Evolutionary conservation across 768 basidiomycete species (phyloP).

Genomic region (Lactarius psammicola): DNA sequence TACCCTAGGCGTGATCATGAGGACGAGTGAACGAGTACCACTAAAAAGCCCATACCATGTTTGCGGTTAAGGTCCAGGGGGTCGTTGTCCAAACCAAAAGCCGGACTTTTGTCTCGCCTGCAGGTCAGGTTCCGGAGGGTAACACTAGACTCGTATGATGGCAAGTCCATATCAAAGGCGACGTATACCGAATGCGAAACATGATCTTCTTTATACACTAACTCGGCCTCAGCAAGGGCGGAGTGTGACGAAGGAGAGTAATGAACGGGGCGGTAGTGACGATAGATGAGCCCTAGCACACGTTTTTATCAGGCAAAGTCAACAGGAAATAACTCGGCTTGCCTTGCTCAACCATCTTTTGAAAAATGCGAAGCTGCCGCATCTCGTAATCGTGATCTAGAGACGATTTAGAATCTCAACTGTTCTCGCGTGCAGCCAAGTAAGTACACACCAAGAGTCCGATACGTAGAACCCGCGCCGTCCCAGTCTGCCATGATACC

Average conservation of each 20-base stretch:
- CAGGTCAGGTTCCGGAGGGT: conserved; percentile 38
- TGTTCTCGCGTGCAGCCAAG: neutral
- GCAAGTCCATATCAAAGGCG: conserved; percentile 58
- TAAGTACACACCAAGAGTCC: conserved; percentile 67
- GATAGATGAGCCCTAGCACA: conserved; percentile 69
- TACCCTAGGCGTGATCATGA: conserved; percentile 54
- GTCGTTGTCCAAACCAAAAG: conserved; percentile 96
- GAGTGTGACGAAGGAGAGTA: conserved; percentile 95
- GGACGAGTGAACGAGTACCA: conserved; percentile 7
- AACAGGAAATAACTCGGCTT: conserved; percentile 14
- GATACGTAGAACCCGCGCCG: conserved; percentile 61
- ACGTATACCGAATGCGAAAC: conserved; percentile 87
- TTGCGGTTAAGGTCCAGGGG: conserved; percentile 94
- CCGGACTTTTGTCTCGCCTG: conserved; percentile 39
- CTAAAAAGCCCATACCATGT: conserved; percentile 62
- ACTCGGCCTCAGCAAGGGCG: conserved; percentile 92
- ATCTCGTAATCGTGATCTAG: conserved; percentile 86
- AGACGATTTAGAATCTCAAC: neutral
- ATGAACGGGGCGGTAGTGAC: conserved; percentile 86
- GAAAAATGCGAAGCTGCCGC: conserved; percentile 80
- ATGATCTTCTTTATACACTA: conserved; percentile 87
- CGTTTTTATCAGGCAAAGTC: neutral
- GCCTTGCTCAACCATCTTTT: conserved; percentile 87
- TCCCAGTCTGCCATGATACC: conserved; percentile 94
- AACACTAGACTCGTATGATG: conserved; percentile 28